These are phyloP conservation scores for Saccharomycopsis schoenii DNA, from an alignment of 805 yeast species.

Conservation along the genomic window DNA sequence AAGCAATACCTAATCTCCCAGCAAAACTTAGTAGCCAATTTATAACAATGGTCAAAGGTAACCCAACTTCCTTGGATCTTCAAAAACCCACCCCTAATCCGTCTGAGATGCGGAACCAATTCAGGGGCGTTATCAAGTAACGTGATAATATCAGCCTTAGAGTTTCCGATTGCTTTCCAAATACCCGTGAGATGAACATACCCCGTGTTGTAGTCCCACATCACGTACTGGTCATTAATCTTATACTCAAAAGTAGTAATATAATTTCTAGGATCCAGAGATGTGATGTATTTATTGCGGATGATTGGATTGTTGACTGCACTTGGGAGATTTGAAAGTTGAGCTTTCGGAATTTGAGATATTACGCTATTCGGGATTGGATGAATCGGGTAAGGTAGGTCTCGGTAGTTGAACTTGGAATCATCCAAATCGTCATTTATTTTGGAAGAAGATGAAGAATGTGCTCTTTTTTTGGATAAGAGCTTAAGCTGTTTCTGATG, in stretches of 20 bases:
- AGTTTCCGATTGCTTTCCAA: slow-evolving; percentile 67
- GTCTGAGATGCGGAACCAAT: slow-evolving; percentile 48
- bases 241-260: slow-evolving; percentile 65
- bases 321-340: slow-evolving; percentile 15
- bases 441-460: background rate
- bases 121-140: slow-evolving; percentile 55
- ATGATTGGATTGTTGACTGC: slow-evolving; percentile 13
- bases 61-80: slow-evolving; percentile 95
- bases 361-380: slow-evolving; percentile 4
- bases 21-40: slow-evolving; percentile 66
- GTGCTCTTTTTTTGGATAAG: slow-evolving; percentile 7
- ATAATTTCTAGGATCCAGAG: slow-evolving; percentile 61
- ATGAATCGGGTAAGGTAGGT: slow-evolving; percentile 14
- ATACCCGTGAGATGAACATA: slow-evolving; percentile 81
- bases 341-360: slow-evolving; percentile 5
- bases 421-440: slow-evolving; percentile 15
- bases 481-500: slow-evolving; percentile 13
- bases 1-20: slow-evolving; percentile 65
- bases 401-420: slow-evolving; percentile 4
- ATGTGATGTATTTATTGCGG: slow-evolving; percentile 55
- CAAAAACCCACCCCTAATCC: slow-evolving; percentile 84
- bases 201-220: slow-evolving; percentile 82
- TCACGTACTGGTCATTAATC: slow-evolving; percentile 61
- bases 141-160: slow-evolving; percentile 70
- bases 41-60: slow-evolving; percentile 57